Conservation (phyloP, 2,329 filamentous ascomycete genomes). For the Trichoderma sp. region DNA sequence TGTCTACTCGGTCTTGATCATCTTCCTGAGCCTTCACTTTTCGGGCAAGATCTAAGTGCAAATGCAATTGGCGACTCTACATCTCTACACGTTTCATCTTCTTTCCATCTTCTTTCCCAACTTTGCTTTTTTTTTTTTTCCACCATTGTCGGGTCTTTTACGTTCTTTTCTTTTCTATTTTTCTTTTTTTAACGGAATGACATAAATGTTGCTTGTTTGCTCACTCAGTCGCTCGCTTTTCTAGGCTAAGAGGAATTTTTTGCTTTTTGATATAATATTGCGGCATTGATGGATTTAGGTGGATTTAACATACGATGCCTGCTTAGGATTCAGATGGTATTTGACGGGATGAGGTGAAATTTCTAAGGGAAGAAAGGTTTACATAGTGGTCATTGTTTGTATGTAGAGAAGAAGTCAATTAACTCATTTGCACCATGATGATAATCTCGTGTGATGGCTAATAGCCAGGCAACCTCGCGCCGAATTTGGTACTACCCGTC, state of each 20-base stretch:
- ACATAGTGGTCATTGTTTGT: background rate
- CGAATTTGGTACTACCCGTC: background rate
- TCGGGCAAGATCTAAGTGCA: constrained; percentile 30
- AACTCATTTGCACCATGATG: background rate
- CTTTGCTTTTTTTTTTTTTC: background rate
- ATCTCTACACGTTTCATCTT: background rate
- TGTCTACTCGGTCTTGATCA: constrained; percentile 40
- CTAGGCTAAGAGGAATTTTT: constrained; percentile 18
- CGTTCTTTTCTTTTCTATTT: background rate
- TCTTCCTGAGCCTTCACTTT: constrained; percentile 40
- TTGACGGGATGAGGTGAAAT: constrained; percentile 6
- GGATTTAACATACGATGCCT: background rate
- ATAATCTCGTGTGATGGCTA: background rate
- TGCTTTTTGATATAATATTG: constrained; percentile 16
- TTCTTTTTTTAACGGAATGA: background rate
- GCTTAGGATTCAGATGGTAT: constrained; percentile 3
- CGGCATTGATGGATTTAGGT: constrained; percentile 1
- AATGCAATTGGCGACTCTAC: background rate
- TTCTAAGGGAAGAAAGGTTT: background rate
- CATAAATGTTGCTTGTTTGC: background rate
- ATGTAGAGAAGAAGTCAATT: constrained; percentile 12
- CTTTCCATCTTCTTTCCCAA: background rate
- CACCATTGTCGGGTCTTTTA: background rate
- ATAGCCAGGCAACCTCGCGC: background rate
- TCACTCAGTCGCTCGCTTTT: background rate